phyloP scores from a whole-genome alignment of 345 rosid genomes.

The Schrenkiella parvula region DNA sequence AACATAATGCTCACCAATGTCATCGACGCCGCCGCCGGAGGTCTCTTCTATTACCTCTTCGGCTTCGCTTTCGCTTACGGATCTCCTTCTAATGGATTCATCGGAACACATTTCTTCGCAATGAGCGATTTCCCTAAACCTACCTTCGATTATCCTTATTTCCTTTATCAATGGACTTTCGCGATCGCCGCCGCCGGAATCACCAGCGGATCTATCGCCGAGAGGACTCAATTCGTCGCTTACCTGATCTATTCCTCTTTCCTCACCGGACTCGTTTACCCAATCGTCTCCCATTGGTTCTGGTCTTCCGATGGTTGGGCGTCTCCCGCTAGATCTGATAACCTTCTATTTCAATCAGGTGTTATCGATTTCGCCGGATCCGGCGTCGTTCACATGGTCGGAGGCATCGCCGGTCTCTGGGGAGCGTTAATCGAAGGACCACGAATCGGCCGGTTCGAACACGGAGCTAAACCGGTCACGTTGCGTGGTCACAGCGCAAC shows the following conservation, averaged over 20 bases:
- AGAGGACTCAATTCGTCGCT: constrained; percentile 68
- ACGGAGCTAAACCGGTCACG: constrained; percentile 6
- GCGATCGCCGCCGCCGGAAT: constrained; percentile 48
- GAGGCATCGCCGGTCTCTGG: constrained; percentile 45
- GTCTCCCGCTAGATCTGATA: constrained; percentile 35
- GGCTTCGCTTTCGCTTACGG: constrained; percentile 36
- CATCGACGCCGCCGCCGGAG: constrained; percentile 38
- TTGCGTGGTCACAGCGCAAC: constrained; percentile 42
- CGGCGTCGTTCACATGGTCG: constrained; percentile 47
- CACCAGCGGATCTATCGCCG: constrained; percentile 73
- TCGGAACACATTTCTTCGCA: constrained; percentile 33
- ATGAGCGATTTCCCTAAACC: constrained; percentile 22
- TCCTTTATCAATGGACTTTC: constrained; percentile 67
- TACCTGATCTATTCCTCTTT: constrained; percentile 61
- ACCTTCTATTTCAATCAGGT: constrained; percentile 30
- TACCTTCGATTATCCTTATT: constrained; percentile 44
- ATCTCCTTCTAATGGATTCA: constrained; percentile 32
- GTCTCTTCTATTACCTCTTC: constrained; percentile 34
- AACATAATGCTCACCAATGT: constrained; percentile 43
- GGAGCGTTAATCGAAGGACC: constrained; percentile 48
- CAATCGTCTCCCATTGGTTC: constrained; percentile 59
- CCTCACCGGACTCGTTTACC: constrained; percentile 61
- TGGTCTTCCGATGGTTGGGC: constrained; percentile 73
- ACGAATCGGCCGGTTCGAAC: constrained; percentile 35
- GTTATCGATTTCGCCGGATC: constrained; percentile 47